A percentile compares a stretch with the other conserved stretches of the same genome.
Conservation (phyloP, 768 basidiomycete species). For the Boletus vinaceobasis region DNA sequence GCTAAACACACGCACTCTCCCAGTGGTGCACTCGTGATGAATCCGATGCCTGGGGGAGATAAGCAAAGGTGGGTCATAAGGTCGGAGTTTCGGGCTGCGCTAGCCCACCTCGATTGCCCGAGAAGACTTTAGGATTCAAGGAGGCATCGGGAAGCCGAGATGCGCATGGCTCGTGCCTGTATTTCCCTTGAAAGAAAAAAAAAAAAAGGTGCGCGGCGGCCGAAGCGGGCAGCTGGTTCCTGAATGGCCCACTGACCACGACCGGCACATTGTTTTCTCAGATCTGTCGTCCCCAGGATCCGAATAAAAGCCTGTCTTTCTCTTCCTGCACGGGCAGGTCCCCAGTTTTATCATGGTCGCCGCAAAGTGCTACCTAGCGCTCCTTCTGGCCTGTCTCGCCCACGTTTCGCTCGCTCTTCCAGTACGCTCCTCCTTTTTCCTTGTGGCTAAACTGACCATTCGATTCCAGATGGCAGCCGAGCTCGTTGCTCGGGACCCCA, state of each 20-base stretch:
- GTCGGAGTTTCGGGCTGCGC: not conserved
- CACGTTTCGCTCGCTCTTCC: slow-evolving; percentile 25
- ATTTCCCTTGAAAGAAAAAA: slow-evolving; percentile 15
- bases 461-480: slow-evolving; percentile 13
- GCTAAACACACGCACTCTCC: no score
- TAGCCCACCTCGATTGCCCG: not conserved
- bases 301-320: slow-evolving; percentile 22
- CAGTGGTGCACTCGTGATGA: not conserved
- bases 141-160: slow-evolving; percentile 13
- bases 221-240: slow-evolving; percentile 22
- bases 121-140: slow-evolving; percentile 9
- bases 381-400: slow-evolving; percentile 20
- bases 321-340: not conserved
- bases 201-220: slow-evolving; percentile 23
- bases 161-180: slow-evolving; percentile 17
- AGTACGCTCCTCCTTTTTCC: slow-evolving; percentile 6
- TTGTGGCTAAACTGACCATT: not conserved
- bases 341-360: slow-evolving; percentile 16
- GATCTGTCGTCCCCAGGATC: slow-evolving; percentile 10
- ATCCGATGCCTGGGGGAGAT: slow-evolving; percentile 11
- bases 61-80: not conserved
- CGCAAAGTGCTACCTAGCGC: slow-evolving; percentile 17
- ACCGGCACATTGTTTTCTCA: slow-evolving; percentile 22
- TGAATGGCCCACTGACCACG: slow-evolving; percentile 20
- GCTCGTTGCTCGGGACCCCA: not conserved